Conservation (phyloP, 2,329 filamentous ascomycete species). For the Trichoderma sp. region DNA sequence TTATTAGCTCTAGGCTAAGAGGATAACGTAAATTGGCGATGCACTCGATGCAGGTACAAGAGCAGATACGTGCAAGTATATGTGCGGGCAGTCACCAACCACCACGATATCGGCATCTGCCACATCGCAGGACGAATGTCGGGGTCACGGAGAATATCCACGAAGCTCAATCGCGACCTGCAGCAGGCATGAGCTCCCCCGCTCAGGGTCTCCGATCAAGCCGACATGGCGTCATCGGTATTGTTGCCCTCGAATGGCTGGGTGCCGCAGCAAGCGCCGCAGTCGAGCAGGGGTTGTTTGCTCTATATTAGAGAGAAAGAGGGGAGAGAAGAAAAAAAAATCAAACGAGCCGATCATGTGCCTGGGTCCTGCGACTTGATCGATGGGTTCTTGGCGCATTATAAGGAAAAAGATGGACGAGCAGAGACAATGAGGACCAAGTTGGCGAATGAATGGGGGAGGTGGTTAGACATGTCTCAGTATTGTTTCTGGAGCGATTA, state of each 20-base stretch:
- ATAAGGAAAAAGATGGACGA: neutral
- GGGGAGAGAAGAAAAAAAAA: neutral
- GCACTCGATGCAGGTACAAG: neutral
- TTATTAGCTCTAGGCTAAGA: too few relatives aligned
- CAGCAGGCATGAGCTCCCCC: neutral
- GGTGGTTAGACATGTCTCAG: neutral
- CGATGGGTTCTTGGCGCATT: neutral
- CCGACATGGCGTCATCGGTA: slow-evolving; percentile 16
- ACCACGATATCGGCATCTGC: neutral
- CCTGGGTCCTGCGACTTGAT: slow-evolving; percentile 1
- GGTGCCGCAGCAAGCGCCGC: neutral
- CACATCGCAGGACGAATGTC: neutral
- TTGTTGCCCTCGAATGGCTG: neutral
- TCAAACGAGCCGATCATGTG: slow-evolving; percentile 18
- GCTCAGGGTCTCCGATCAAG: neutral
- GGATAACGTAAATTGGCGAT: neutral
- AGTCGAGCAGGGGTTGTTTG: neutral
- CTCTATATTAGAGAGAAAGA: neutral
- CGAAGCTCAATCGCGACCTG: neutral
- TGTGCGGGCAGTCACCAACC: neutral
- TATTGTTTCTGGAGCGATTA: neutral
- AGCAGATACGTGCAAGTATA: neutral
- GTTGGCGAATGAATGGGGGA: neutral
- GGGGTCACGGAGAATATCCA: neutral
- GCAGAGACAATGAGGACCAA: neutral